Evolutionary conservation across 176 grass and related monocot species (phyloP).

Genomic region (Eragrostis curvula): DNA sequence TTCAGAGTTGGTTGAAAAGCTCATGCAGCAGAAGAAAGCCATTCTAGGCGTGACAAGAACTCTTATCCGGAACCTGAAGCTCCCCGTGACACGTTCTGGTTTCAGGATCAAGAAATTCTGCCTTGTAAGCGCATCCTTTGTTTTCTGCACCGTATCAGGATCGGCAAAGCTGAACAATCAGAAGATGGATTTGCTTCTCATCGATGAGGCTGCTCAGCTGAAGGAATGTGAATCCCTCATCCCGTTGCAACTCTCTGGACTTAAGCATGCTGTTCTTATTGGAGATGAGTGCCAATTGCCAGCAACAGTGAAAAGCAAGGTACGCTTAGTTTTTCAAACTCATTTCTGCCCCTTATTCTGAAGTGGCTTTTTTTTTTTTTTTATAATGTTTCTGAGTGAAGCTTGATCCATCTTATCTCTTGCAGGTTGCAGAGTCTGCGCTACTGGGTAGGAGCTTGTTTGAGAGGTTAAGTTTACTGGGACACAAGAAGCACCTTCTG

Average conservation of each 20-base stretch:
- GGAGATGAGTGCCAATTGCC: slow-evolving; percentile 76
- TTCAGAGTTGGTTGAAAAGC: background rate
- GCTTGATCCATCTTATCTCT: background rate
- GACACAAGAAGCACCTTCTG: slow-evolving; percentile 68
- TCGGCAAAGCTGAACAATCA: slow-evolving; percentile 46
- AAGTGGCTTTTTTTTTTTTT: background rate
- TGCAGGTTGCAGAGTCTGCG: slow-evolving; percentile 54
- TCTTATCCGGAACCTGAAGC: slow-evolving; percentile 22
- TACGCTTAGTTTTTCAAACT: background rate
- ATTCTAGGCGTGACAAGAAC: slow-evolving; percentile 18
- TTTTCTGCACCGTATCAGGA: slow-evolving; percentile 71
- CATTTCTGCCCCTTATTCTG: background rate
- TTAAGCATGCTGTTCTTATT: slow-evolving; percentile 66
- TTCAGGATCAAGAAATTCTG: slow-evolving; percentile 30
- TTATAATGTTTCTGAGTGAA: background rate
- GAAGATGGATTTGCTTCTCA: slow-evolving; percentile 55
- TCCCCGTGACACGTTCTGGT: slow-evolving; percentile 28
- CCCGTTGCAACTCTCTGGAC: slow-evolving; percentile 42
- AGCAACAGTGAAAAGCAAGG: slow-evolving; percentile 81
- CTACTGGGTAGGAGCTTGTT: slow-evolving; percentile 69
- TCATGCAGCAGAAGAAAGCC: background rate
- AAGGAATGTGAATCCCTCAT: slow-evolving; percentile 84
- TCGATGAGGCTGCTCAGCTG: slow-evolving; percentile 77
- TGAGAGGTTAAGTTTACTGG: slow-evolving; percentile 61
- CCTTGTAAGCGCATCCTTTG: slow-evolving; percentile 35